Evolutionary conservation across 1,284 basidiomycete genomes (phyloP).

Genomic region (Sporisorium exsertum): DNA sequence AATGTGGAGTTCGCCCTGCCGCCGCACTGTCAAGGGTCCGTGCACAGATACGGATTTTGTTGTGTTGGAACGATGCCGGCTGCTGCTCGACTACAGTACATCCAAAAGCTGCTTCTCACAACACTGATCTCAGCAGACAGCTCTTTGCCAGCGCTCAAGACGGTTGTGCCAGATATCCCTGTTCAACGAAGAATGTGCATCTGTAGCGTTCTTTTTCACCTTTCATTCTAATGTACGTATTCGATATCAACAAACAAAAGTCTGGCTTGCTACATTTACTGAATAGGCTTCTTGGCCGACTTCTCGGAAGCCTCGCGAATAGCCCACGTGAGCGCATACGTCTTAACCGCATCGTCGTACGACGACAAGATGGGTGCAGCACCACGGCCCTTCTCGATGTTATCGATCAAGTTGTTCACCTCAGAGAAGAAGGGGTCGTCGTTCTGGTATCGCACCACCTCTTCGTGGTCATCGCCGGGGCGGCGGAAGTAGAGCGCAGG

Average conservation of each 20-base stretch:
- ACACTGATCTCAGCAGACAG: no score
- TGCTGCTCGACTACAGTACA: neutral
- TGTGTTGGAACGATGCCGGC: no score
- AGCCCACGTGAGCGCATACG: slow-evolving; percentile 67
- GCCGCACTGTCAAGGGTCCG: neutral
- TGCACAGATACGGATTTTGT: neutral
- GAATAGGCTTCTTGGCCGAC: slow-evolving; percentile 46
- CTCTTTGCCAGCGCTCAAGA: no score
- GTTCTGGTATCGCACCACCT: slow-evolving; percentile 67
- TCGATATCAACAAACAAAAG: neutral
- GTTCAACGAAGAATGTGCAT: no score
- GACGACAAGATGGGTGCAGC: slow-evolving; percentile 58
- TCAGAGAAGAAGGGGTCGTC: slow-evolving; percentile 70
- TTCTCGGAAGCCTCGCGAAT: slow-evolving; percentile 65
- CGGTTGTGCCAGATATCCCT: no score
- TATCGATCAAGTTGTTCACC: slow-evolving; percentile 66
- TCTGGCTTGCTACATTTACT: neutral
- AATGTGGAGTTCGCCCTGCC: no score
- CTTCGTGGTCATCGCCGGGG: slow-evolving; percentile 69
- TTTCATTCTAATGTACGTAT: neutral
- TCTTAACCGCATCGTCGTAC: slow-evolving; percentile 68
- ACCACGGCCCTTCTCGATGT: slow-evolving; percentile 62
- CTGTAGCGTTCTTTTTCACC: no score
- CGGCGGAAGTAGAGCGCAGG: slow-evolving; percentile 67
- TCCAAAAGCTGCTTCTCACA: neutral